phyloP scores from a whole-genome alignment of 345 rosid genomes.

The Aegle marmelos region DNA sequence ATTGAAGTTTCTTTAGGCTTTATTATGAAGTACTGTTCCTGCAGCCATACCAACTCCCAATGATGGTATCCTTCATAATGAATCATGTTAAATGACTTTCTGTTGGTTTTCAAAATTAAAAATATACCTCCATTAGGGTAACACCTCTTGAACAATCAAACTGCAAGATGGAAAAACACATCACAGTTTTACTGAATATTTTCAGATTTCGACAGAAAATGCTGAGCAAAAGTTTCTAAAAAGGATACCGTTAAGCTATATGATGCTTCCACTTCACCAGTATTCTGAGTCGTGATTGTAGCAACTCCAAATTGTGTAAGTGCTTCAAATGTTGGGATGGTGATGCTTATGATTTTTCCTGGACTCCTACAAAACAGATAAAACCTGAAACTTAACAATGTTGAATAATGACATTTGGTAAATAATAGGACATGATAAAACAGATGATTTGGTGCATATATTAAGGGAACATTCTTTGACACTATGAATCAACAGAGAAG shows the following conservation, averaged over 20 bases:
- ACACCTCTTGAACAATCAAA: conserved; percentile 86
- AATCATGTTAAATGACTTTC: background rate
- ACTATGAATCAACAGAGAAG: background rate
- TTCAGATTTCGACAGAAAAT: background rate
- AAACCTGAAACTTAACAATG: conserved; percentile 4
- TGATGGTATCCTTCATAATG: conserved; percentile 4
- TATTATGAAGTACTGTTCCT: conserved; percentile 93
- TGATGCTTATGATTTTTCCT: conserved; percentile 69
- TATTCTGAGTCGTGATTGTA: conserved; percentile 62
- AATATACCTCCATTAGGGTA: conserved; percentile 62
- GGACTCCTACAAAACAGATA: conserved; percentile 61
- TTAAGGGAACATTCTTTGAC: background rate
- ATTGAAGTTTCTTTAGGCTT: conserved; percentile 60
- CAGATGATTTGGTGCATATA: background rate
- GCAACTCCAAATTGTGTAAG: conserved; percentile 86
- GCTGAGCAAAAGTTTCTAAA: background rate
- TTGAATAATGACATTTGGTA: background rate
- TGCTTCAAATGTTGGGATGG: conserved; percentile 82
- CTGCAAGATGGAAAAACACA: conserved; percentile 35
- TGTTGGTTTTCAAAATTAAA: background rate
- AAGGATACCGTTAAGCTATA: conserved; percentile 78
- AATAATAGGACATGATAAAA: background rate
- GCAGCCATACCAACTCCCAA: conserved; percentile 20
- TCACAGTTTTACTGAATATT: conserved; percentile 2
- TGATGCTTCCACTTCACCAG: conserved; percentile 89